phyloP scores from a whole-genome alignment of 768 basidiomycete species.

The Leucogyrophana mollusca region DNA sequence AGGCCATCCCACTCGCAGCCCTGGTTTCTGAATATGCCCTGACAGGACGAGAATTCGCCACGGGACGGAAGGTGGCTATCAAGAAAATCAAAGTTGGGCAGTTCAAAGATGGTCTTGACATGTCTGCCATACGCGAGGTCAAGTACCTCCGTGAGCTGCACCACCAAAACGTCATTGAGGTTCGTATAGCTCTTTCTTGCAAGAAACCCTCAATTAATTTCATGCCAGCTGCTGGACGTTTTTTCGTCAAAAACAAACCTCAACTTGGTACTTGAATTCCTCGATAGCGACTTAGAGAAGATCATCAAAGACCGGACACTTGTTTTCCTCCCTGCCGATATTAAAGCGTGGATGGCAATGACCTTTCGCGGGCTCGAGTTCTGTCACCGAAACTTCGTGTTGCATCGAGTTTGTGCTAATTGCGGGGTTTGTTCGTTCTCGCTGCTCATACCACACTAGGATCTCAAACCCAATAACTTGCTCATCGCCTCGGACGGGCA shows the following conservation, averaged over 20 bases:
- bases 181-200: slow-evolving; percentile 32
- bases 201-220: not conserved
- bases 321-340: slow-evolving; percentile 92
- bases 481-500: slow-evolving; percentile 88
- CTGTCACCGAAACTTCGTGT: slow-evolving; percentile 90
- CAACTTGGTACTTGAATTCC: slow-evolving; percentile 95
- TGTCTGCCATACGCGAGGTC: slow-evolving; percentile 98
- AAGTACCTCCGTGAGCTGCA: slow-evolving; percentile 93
- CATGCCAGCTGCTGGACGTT: slow-evolving; percentile 87
- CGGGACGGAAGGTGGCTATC: slow-evolving; percentile 87
- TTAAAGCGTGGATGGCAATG: slow-evolving; percentile 99
- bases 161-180: slow-evolving; percentile 95
- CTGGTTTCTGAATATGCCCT: not conserved
- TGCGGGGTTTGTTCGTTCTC: no score
- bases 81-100: slow-evolving; percentile 98
- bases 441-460: no score
- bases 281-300: slow-evolving; percentile 95
- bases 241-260: slow-evolving; percentile 96
- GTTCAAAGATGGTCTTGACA: slow-evolving; percentile 97
- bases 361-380: slow-evolving; percentile 97
- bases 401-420: slow-evolving; percentile 73
- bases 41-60: slow-evolving; percentile 70
- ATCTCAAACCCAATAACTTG: slow-evolving; percentile 98
- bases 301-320: slow-evolving; percentile 92
- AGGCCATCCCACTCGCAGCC: slow-evolving; percentile 9